Evolutionary conservation across 768 basidiomycete genomes (phyloP).

Genomic region (Macrolepiota dolichaula): DNA sequence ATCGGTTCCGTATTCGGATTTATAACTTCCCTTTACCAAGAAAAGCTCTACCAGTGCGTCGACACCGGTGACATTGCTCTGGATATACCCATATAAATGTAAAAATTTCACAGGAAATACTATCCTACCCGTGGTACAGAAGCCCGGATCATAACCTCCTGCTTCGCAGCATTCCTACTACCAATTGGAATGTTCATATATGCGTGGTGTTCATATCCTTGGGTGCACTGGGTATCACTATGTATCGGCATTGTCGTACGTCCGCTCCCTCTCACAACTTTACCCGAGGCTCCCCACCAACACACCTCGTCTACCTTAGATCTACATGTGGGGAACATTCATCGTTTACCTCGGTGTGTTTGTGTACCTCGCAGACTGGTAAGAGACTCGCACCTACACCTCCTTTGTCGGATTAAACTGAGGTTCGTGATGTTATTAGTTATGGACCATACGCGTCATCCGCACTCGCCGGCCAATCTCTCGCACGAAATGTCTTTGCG

Average conservation of each 20-base stretch:
- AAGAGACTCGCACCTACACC: constrained; percentile 17
- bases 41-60: constrained; percentile 45
- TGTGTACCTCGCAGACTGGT: constrained; percentile 65
- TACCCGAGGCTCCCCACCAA: no score
- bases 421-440: constrained; percentile 19
- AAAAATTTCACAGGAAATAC: constrained; percentile 24
- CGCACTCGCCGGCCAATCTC: constrained; percentile 64
- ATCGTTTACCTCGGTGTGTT: constrained; percentile 59
- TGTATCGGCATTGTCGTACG: constrained; percentile 48
- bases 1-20: constrained; percentile 54
- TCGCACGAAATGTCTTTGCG: constrained; percentile 52
- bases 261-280: not conserved
- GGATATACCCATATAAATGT: not conserved
- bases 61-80: not conserved
- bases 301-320: constrained; percentile 20
- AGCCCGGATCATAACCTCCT: constrained; percentile 58
- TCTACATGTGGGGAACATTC: constrained; percentile 49
- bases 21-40: constrained; percentile 42
- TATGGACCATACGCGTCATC: constrained; percentile 66
- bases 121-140: constrained; percentile 40
- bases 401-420: not conserved
- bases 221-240: constrained; percentile 59
- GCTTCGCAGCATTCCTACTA: constrained; percentile 49
- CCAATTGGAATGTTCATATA: constrained; percentile 70
- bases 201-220: constrained; percentile 58